phyloP scores from a whole-genome alignment of 208 protist species.

The Phytomonas serpens region DNA sequence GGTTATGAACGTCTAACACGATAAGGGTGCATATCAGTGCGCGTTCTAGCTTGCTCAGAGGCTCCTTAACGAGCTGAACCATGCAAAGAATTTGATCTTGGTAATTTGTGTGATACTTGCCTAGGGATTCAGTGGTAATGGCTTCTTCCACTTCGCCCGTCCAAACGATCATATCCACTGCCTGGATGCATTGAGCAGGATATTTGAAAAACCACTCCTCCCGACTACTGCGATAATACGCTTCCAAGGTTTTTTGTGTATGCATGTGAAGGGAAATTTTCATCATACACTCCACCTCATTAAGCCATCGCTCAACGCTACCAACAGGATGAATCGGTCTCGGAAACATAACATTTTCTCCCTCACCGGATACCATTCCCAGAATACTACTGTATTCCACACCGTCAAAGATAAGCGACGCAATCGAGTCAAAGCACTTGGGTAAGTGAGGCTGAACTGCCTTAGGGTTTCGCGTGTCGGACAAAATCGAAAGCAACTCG shows the following conservation, averaged over 20 bases:
- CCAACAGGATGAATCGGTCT: constrained; percentile 81
- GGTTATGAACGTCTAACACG: constrained; percentile 94
- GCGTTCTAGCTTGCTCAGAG: constrained; percentile 87
- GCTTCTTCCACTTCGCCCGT: constrained; percentile 88
- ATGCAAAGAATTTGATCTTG: constrained; percentile 82
- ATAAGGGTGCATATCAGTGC: constrained; percentile 92
- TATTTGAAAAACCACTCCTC: constrained; percentile 92
- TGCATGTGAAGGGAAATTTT: constrained; percentile 84
- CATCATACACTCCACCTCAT: constrained; percentile 92
- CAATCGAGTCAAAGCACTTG: constrained; percentile 96
- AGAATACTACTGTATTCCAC: constrained; percentile 75
- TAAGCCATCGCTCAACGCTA: constrained; percentile 94
- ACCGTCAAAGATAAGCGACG: constrained; percentile 72
- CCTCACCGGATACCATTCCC: constrained; percentile 89
- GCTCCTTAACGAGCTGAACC: constrained; percentile 84
- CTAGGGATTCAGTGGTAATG: constrained; percentile 43
- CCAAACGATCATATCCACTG: constrained; percentile 92
- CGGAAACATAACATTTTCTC: constrained; percentile 87
- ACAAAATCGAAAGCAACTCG: constrained; percentile 97
- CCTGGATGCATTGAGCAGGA: constrained; percentile 92
- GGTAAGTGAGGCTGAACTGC: constrained; percentile 94
- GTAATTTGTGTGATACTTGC: constrained; percentile 67
- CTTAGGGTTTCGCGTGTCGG: constrained; percentile 93
- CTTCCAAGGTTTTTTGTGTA: constrained; percentile 72
- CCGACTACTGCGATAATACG: constrained; percentile 49